Evolutionary conservation across 768 basidiomycete genomes (phyloP), one percentile per base, ranked within the genome.

Genomic region (Boletus speciosus): DNA sequence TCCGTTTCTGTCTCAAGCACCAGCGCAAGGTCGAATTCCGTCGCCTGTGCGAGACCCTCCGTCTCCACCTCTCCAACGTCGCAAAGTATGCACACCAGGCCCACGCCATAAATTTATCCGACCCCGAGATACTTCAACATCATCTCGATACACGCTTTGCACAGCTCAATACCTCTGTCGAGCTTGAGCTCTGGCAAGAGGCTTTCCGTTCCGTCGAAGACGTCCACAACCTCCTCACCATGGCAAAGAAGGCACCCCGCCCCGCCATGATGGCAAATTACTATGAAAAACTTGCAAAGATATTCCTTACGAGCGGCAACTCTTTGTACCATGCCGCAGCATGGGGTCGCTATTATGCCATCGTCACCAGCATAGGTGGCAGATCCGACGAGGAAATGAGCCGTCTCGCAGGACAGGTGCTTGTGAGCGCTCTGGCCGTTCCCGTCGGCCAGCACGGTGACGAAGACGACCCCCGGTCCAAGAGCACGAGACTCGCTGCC

Each of bases 221-320:
- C 70, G 90, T 98, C 37, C 96, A 98, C 76, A 93, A 94, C 64
- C 81, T 98, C 35, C 83, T 99, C 60, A 90, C 86, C 11, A 86
- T 93, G 82, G 88, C 90, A 29, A 96, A 96, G 71, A 96, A 94
- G 73, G 84, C 91, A 0, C 92, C 93, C 1, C 86, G 93, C 34
- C 92, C 93, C 0, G 81, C 86, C 12, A 96, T 98, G 93, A 98
- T 98, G 95, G 93, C 93, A 55, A 93, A 91, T 71, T 98, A 98
- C 74, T 98, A 98, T 74, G 94, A 98, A 71, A 98, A 98, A 74
- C 83, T 98, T 59, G 91, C 95, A 40, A 89, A 88, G 67, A 96
- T 99, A 59, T 99, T 98, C 78, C 79, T 95, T 64, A 96, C 94
- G 78, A 92, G 89, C 56, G 90, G 93, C 15, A 96, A 94, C 63